These are phyloP conservation scores for Desmodesmus armatus DNA, from an alignment of 139 green algal genomes.

Conservation along the genomic window DNA sequence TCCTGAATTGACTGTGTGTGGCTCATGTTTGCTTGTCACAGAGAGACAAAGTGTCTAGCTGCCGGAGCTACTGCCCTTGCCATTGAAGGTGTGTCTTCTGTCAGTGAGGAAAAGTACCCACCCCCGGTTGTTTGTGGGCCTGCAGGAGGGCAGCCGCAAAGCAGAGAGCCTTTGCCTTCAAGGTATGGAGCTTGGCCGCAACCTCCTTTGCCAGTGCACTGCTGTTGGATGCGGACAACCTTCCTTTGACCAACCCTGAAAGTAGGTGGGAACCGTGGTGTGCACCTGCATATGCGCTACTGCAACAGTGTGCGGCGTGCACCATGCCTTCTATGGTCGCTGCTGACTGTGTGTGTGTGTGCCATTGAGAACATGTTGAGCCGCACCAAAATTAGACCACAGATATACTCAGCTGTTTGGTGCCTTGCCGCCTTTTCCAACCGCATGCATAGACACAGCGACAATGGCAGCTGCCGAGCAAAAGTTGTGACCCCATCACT, in stretches of 20 bases:
- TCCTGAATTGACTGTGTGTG: not conserved
- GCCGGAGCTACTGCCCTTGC: not conserved
- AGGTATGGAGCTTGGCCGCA: constrained; percentile 52
- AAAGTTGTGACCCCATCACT: too few relatives aligned
- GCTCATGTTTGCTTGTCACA: not conserved
- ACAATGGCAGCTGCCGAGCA: too few relatives aligned
- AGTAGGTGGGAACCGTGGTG: constrained; percentile 36
- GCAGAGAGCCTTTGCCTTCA: constrained; percentile 36
- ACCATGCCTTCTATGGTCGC: not conserved
- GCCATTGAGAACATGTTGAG: too few relatives aligned
- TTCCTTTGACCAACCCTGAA: constrained; percentile 47
- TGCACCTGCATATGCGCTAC: constrained; percentile 5
- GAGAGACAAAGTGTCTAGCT: not conserved
- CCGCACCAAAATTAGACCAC: too few relatives aligned
- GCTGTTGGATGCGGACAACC: constrained; percentile 58
- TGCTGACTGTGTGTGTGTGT: too few relatives aligned
- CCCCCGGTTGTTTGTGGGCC: not conserved
- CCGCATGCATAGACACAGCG: too few relatives aligned
- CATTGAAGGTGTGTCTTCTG: not conserved
- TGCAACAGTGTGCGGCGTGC: not conserved
- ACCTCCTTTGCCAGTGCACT: constrained; percentile 56
- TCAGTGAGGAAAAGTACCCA: not conserved
- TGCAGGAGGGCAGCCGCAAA: not conserved
- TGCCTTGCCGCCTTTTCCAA: too few relatives aligned
- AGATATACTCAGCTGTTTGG: too few relatives aligned